Percentiles rank a stretch among this genome's conserved stretches.
Conservation (phyloP, 352 stramenopile species). For the Globisporangium uncinulatum region DNA sequence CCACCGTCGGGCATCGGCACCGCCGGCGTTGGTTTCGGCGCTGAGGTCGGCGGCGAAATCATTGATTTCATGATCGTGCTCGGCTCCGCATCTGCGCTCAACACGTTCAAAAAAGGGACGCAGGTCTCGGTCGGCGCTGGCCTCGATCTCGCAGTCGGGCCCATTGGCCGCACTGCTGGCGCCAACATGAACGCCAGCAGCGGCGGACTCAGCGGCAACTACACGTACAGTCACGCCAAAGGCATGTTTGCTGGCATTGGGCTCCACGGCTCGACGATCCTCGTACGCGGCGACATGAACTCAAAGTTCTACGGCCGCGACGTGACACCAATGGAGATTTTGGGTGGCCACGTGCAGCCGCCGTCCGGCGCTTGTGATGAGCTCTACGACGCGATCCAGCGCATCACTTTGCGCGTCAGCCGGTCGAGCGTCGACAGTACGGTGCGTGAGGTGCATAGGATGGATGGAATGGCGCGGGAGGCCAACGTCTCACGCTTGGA, state of each 20-base stretch:
- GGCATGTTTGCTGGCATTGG: slow-evolving; percentile 72
- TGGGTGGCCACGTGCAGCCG: slow-evolving; percentile 66
- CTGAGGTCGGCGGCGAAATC: slow-evolving; percentile 81
- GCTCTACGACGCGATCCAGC: slow-evolving; percentile 64
- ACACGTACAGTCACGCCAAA: slow-evolving; percentile 84
- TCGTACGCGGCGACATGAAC: slow-evolving; percentile 84
- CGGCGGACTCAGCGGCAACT: slow-evolving; percentile 75
- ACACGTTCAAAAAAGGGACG: slow-evolving; percentile 81
- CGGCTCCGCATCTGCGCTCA: slow-evolving; percentile 59
- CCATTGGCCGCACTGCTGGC: slow-evolving; percentile 57
- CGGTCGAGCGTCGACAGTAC: background rate
- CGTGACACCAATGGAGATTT: slow-evolving; percentile 74
- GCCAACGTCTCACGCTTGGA: too few relatives aligned
- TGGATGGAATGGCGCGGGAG: background rate
- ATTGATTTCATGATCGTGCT: slow-evolving; percentile 89
- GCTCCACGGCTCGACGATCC: slow-evolving; percentile 78
- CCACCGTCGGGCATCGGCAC: slow-evolving; percentile 79
- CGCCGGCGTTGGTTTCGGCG: slow-evolving; percentile 73
- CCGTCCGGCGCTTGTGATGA: slow-evolving; percentile 55
- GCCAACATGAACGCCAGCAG: slow-evolving; percentile 75
- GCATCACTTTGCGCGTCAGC: slow-evolving; percentile 23
- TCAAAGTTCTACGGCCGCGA: slow-evolving; percentile 78
- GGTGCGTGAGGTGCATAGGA: slow-evolving; percentile 2
- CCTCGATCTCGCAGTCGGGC: slow-evolving; percentile 69
- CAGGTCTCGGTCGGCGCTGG: slow-evolving; percentile 77